Evolutionary conservation across 192 early-diverging fungal genomes (phyloP).

Genomic region (Thoreauomyces humboldtii): DNA sequence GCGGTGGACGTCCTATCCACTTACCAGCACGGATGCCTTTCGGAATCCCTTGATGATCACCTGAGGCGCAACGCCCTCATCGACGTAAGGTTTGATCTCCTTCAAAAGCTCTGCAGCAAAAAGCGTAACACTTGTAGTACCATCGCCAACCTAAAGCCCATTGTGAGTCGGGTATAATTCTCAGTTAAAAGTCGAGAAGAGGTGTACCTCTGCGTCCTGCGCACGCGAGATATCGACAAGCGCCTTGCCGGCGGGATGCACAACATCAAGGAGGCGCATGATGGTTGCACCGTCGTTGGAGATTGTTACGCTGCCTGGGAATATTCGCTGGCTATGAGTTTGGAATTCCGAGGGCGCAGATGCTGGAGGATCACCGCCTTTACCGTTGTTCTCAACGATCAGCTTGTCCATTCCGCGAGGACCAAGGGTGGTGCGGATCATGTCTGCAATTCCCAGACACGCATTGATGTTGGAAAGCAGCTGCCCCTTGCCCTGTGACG

Average conservation of each 20-base stretch:
- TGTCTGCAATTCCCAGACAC: slow-evolving; percentile 91
- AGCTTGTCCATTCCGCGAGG: slow-evolving; percentile 99
- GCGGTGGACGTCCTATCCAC: no score
- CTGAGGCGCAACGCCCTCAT: slow-evolving; percentile 89
- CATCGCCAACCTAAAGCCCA: slow-evolving; percentile 96
- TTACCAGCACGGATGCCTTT: slow-evolving; percentile 79
- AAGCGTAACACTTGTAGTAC: slow-evolving; percentile 96
- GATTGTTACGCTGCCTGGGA: slow-evolving; percentile 88
- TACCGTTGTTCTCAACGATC: slow-evolving; percentile 90
- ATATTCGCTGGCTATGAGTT: no score
- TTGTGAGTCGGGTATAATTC: no score
- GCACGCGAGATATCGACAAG: slow-evolving; percentile 96
- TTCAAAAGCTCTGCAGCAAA: slow-evolving; percentile 96
- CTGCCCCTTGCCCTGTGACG: slow-evolving; percentile 96
- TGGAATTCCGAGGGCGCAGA: no score
- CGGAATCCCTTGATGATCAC: slow-evolving; percentile 94
- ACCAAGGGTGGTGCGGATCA: slow-evolving; percentile 92
- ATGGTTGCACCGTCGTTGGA: slow-evolving; percentile 99
- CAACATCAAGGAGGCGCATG: slow-evolving; percentile 95
- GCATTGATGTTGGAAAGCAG: slow-evolving; percentile 98
- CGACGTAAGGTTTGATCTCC: slow-evolving; percentile 88
- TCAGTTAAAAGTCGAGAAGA: no score
- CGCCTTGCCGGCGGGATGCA: slow-evolving; percentile 97
- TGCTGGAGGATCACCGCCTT: no score
- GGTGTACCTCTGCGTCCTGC: slow-evolving; percentile 93